Conservation (phyloP, 306 rosid species). For the Cicer cuneatum region DNA sequence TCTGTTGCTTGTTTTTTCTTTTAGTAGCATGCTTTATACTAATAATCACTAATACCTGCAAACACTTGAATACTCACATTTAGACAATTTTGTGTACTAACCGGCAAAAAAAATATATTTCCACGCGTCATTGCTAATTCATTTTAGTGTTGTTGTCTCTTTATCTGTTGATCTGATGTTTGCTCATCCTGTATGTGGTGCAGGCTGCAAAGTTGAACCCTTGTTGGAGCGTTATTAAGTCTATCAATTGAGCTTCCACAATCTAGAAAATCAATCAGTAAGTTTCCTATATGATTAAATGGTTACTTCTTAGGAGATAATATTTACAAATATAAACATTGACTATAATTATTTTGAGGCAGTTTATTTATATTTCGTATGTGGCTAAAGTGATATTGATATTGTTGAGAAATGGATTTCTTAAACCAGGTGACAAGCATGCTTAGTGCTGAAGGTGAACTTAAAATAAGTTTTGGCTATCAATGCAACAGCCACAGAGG, state of each 20-base stretch:
- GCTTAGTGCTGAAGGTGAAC: constrained; percentile 76
- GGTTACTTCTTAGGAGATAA: not conserved
- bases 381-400: constrained; percentile 31
- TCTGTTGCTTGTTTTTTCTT: not conserved
- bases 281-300: constrained; percentile 12
- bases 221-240: constrained; percentile 31
- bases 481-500: constrained; percentile 67
- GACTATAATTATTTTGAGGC: not conserved
- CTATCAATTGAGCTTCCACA: constrained; percentile 11
- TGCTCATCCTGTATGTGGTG: constrained; percentile 31
- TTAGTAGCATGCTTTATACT: not conserved
- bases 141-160: not conserved
- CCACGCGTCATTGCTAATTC: not conserved
- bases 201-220: constrained; percentile 14
- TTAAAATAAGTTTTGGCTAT: constrained; percentile 94
- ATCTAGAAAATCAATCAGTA: constrained; percentile 18
- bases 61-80: not conserved
- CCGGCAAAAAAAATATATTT: not conserved
- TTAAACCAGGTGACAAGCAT: constrained; percentile 52
- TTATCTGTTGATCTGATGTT: constrained; percentile 23
- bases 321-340: not conserved
- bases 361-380: not conserved
- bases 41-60: not conserved
- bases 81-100: constrained; percentile 8
- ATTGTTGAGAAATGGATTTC: constrained; percentile 42